phyloP scores from a whole-genome alignment of 257 asterid species.

The Cordia subcordata region DNA sequence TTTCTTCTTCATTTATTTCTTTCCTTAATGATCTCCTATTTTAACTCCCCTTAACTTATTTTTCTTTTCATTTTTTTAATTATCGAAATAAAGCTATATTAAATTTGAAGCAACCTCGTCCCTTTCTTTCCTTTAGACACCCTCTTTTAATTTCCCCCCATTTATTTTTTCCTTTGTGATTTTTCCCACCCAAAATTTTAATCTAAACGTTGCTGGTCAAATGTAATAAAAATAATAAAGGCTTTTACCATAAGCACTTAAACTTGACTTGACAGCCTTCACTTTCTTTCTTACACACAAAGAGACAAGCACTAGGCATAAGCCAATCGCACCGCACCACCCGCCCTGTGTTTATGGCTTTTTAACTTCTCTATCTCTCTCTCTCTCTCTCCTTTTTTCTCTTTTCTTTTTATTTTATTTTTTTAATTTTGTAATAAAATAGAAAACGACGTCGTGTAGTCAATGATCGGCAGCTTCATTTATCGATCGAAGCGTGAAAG shows the following conservation, averaged over 20 bases:
- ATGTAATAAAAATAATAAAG: no score
- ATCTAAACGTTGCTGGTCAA: no score
- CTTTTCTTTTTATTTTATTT: constrained; percentile 11
- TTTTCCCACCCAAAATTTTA: no score
- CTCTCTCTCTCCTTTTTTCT: constrained; percentile 9
- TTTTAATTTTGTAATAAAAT: constrained; percentile 9
- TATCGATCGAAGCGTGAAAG: constrained; percentile 4
- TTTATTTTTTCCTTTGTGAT: no score
- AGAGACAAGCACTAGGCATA: constrained; percentile 8
- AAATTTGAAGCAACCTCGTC: no score
- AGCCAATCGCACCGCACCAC: constrained; percentile 28
- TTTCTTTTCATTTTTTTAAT: no score
- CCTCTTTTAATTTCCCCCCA: no score
- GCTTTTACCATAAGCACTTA: not conserved
- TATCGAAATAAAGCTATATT: no score
- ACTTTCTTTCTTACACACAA: constrained; percentile 1
- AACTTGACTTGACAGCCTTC: not conserved
- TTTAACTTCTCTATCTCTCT: constrained; percentile 5
- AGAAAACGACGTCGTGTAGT: constrained; percentile 19
- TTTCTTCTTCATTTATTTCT: no score
- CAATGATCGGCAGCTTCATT: constrained; percentile 19
- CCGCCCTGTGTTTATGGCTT: not conserved
- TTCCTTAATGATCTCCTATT: no score
- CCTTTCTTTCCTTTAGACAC: no score
- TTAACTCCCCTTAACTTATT: no score